Conservation (phyloP, 1,139 yeast species). For the Suhomyces coccinellae region DNA sequence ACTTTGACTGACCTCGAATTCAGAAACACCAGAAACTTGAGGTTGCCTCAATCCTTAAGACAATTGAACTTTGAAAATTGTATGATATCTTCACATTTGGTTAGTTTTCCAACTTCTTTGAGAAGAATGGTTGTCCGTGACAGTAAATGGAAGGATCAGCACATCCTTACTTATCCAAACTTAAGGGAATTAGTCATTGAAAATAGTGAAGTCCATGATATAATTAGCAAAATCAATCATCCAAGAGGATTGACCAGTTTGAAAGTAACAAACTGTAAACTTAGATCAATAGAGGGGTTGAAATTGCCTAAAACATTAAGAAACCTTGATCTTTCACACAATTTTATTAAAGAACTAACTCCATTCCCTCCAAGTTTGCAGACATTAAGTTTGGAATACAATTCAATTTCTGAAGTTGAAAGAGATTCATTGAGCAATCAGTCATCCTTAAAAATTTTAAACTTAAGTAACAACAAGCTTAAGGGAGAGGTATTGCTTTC, state of each 20-base stretch:
- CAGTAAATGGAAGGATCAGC: conserved; percentile 16
- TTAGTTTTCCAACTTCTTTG: conserved; percentile 13
- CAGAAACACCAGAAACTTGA: conserved; percentile 12
- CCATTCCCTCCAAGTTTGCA: conserved; percentile 1
- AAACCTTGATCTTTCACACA: conserved; percentile 9
- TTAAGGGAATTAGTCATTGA: conserved; percentile 13
- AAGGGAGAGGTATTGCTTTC: background rate
- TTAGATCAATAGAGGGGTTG: conserved; percentile 8
- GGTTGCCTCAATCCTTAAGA: conserved; percentile 13
- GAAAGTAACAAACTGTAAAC: conserved; percentile 10
- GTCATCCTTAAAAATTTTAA: conserved; percentile 4
- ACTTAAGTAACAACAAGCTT: conserved; percentile 9
- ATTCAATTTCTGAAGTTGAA: conserved; percentile 1
- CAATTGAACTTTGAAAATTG: conserved; percentile 15
- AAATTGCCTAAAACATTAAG: conserved; percentile 6
- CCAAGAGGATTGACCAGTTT: conserved; percentile 9
- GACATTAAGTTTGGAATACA: conserved; percentile 5
- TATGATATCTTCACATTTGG: conserved; percentile 15
- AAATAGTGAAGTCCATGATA: conserved; percentile 10
- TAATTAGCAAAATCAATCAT: conserved; percentile 10
- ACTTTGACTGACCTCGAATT: conserved; percentile 14
- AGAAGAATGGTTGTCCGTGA: conserved; percentile 11
- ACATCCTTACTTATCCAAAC: conserved; percentile 9
- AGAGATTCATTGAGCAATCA: background rate
- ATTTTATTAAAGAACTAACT: conserved; percentile 1